These are phyloP conservation scores for Cercospora zeae-maydis DNA, from an alignment of 2,329 filamentous ascomycete species.

Conservation along the genomic window DNA sequence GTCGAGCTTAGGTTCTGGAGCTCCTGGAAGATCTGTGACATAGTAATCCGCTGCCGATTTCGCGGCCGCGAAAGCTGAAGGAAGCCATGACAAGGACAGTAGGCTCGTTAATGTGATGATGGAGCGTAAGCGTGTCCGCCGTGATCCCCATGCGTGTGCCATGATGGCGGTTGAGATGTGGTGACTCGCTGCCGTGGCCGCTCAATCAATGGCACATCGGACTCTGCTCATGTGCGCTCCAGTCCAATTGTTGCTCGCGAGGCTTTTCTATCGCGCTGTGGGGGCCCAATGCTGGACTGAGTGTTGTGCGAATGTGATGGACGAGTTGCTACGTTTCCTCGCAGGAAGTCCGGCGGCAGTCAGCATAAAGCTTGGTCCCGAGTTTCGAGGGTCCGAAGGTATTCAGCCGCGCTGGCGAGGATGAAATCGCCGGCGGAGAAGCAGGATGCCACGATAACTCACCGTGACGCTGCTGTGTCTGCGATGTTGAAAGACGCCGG, in stretches of 20 bases:
- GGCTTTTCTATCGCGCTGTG: neutral
- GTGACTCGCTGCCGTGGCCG: slow-evolving; percentile 17
- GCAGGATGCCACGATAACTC: neutral
- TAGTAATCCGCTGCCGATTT: slow-evolving; percentile 82
- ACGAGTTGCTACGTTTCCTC: slow-evolving; percentile 10
- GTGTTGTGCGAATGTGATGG: neutral
- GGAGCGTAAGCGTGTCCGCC: slow-evolving; percentile 16
- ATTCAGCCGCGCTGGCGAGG: neutral
- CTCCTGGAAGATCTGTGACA: slow-evolving; percentile 78
- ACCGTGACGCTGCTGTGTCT: neutral
- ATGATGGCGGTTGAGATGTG: slow-evolving; percentile 13
- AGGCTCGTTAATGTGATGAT: slow-evolving; percentile 17
- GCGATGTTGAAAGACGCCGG: neutral
- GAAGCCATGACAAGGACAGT: slow-evolving; percentile 22
- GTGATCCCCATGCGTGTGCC: slow-evolving; percentile 14
- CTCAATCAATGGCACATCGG: slow-evolving; percentile 19
- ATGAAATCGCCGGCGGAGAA: slow-evolving; percentile 5
- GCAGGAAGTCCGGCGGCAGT: neutral
- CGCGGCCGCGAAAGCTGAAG: slow-evolving; percentile 37
- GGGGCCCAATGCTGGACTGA: neutral
- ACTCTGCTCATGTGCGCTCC: neutral
- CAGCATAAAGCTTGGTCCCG: slow-evolving; percentile 4
- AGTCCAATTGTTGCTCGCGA: neutral
- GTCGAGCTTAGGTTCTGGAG: slow-evolving; percentile 73
- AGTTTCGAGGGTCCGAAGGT: slow-evolving; percentile 7